Conservation (phyloP, 2,329 filamentous ascomycete genomes). For the Sarocladium oryzae region DNA sequence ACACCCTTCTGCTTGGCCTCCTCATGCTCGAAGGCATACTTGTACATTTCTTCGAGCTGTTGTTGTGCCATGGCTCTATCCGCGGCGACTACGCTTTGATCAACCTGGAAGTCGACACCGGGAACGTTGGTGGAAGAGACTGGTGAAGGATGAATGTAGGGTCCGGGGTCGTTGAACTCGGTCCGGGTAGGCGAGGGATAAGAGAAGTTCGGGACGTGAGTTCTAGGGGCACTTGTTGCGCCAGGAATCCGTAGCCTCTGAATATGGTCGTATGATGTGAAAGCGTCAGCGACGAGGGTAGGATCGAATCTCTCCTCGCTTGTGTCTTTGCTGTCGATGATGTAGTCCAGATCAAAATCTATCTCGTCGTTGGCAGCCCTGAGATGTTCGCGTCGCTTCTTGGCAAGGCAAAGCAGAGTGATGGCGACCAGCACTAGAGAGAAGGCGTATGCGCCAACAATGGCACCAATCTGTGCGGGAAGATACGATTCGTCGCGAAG, state of each 20-base stretch:
- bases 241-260: background rate
- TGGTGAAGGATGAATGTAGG: conserved; percentile 38
- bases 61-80: conserved; percentile 70
- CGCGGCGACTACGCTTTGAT: conserved; percentile 66
- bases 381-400: conserved; percentile 46
- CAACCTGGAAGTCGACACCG: conserved; percentile 64
- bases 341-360: conserved; percentile 26
- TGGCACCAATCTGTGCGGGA: conserved; percentile 75
- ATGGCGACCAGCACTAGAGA: conserved; percentile 68
- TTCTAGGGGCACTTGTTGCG: background rate
- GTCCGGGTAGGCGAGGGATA: conserved; percentile 38
- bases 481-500: conserved; percentile 58
- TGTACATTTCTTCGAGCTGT: conserved; percentile 87
- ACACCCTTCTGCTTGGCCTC: conserved; percentile 55
- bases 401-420: conserved; percentile 54
- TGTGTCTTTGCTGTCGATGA: conserved; percentile 12
- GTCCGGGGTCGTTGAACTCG: conserved; percentile 21
- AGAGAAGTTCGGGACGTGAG: conserved; percentile 39
- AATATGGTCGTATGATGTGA: conserved; percentile 10
- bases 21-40: conserved; percentile 86
- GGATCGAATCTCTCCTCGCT: conserved; percentile 11
- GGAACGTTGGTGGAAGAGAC: conserved; percentile 40
- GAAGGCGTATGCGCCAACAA: conserved; percentile 76
- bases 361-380: conserved; percentile 45
- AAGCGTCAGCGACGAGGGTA: conserved; percentile 14